Evolutionary conservation across 257 asterid species (phyloP).

Genomic region (Agastache rugosa): DNA sequence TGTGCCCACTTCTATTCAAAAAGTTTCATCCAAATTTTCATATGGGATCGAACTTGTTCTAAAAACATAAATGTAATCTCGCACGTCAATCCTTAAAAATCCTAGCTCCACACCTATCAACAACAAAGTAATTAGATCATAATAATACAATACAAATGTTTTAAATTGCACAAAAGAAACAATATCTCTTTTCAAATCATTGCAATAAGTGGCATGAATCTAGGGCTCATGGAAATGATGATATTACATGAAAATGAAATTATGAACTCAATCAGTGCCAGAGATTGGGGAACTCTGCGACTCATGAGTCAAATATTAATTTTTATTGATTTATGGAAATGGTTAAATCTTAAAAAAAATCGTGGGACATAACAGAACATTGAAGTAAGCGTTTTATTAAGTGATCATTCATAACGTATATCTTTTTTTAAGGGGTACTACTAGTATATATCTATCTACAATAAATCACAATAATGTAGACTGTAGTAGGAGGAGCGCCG

Average conservation of each 20-base stretch:
- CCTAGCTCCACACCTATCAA: no score
- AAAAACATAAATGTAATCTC: no score
- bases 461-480: not conserved
- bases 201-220: conserved; percentile 29
- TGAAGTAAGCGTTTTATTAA: not conserved
- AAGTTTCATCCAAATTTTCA: no score
- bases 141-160: not conserved
- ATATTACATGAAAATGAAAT: not conserved
- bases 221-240: conserved; percentile 11
- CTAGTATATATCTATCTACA: not conserved
- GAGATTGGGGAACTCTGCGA: not conserved
- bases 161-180: not conserved
- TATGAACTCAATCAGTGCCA: conserved; percentile 20
- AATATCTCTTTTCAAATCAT: not conserved
- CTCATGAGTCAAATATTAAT: not conserved
- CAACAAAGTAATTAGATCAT: not conserved
- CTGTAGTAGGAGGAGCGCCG: not conserved
- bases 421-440: no score
- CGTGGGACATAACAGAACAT: not conserved
- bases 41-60: no score
- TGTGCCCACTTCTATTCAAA: no score
- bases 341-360: conserved; percentile 7
- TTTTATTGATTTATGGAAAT: not conserved
- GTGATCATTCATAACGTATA: not conserved
- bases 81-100: no score